These are phyloP conservation scores for Achaetomium macrosporum DNA, from an alignment of 2,329 filamentous ascomycete species.

Conservation along the genomic window DNA sequence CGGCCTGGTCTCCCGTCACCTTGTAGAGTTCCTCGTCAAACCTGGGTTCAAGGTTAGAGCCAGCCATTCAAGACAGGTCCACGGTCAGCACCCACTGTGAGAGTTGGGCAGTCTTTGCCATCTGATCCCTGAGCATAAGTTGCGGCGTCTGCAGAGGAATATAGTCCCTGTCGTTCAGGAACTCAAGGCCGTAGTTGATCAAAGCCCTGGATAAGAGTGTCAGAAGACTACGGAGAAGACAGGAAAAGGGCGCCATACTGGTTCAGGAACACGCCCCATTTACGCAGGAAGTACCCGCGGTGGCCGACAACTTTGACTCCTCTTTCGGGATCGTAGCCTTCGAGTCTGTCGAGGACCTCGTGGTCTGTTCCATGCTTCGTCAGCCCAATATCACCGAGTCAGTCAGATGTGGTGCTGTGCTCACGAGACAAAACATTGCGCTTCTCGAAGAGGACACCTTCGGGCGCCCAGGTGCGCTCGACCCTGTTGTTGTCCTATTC, in stretches of 20 bases:
- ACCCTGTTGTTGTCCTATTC: constrained; percentile 69
- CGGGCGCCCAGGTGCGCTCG: constrained; percentile 73
- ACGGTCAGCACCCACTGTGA: constrained; percentile 49
- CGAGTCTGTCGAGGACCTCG: constrained; percentile 80
- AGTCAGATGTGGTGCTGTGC: not conserved
- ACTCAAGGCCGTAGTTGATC: constrained; percentile 91
- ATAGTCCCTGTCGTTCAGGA: constrained; percentile 75
- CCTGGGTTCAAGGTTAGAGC: constrained; percentile 2
- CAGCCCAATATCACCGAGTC: not conserved
- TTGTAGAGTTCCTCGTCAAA: constrained; percentile 99
- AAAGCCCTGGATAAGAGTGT: constrained; percentile 58
- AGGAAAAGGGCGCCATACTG: constrained; percentile 16
- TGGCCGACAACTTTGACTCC: constrained; percentile 93
- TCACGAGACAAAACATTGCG: constrained; percentile 65
- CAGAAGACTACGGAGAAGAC: not conserved
- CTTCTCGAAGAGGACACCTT: constrained; percentile 68
- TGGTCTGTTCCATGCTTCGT: constrained; percentile 49
- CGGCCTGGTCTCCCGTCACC: constrained; percentile 80
- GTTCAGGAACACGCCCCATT: constrained; percentile 62
- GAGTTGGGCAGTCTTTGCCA: constrained; percentile 97
- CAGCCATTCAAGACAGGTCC: not conserved
- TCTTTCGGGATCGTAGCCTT: constrained; percentile 88
- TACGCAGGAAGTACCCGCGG: constrained; percentile 85
- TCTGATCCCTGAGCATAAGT: constrained; percentile 92
- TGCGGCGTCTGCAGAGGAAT: constrained; percentile 80